phyloP scores from a whole-genome alignment of 140 eudicot genomes.

The Cichorium intybus region DNA sequence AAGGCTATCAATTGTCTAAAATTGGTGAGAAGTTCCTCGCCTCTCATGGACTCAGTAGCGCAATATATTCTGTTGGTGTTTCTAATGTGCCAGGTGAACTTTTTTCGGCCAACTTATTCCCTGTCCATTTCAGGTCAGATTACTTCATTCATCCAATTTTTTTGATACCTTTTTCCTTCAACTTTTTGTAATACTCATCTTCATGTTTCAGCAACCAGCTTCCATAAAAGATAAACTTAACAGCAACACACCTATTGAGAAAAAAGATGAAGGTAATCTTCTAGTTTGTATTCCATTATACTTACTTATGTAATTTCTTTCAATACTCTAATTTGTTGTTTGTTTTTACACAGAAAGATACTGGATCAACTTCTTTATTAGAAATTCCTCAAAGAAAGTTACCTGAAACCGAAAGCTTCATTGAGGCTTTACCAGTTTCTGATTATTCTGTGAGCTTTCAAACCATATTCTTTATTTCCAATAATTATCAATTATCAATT shows the following conservation, averaged over 20 bases:
- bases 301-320: neutral
- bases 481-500: neutral
- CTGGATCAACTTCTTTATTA: conserved; percentile 48
- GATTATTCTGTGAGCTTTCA: conserved; percentile 57
- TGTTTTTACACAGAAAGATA: conserved; percentile 32
- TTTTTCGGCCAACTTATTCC: conserved; percentile 71
- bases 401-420: conserved; percentile 46
- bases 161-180: neutral
- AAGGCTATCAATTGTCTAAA: conserved; percentile 77
- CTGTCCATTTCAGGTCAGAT: conserved; percentile 84
- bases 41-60: conserved; percentile 68
- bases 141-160: neutral
- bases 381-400: conserved; percentile 41
- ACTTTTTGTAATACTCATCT: conserved; percentile 6
- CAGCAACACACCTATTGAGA: conserved; percentile 35
- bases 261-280: conserved; percentile 53
- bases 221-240: conserved; percentile 40
- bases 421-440: conserved; percentile 55
- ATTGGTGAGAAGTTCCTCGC: conserved; percentile 70
- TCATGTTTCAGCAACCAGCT: conserved; percentile 62
- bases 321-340: neutral
- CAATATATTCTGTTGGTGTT: conserved; percentile 60
- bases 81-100: conserved; percentile 55
- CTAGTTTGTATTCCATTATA: conserved; percentile 1
- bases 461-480: too few species aligned